Conservation (phyloP, 208 protist species). For the Porcisia deanei region DNA sequence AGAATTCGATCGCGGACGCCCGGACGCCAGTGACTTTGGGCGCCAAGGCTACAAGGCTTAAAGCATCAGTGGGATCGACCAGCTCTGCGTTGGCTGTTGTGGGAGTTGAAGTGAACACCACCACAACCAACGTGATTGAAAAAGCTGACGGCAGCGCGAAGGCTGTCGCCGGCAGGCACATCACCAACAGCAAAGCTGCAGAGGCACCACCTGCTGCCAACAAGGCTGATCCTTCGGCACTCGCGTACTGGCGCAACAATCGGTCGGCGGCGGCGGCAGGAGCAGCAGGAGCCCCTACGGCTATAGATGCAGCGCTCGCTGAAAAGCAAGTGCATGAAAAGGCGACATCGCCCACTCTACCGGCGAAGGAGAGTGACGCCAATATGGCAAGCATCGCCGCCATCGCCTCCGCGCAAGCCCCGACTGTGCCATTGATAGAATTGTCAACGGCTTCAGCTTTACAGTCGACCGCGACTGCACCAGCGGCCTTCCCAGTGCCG, state of each 20-base stretch:
- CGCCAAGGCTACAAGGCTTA: neutral
- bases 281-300: neutral
- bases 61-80: neutral
- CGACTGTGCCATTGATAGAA: neutral
- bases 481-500: neutral
- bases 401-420: neutral
- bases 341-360: neutral
- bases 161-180: neutral
- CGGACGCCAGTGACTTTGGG: neutral
- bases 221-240: neutral
- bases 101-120: neutral
- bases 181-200: neutral
- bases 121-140: neutral
- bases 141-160: neutral
- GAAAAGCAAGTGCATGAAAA: neutral
- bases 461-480: neutral
- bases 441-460: neutral
- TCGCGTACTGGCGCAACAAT: conserved; percentile 32
- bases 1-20: neutral
- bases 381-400: neutral
- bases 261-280: conserved; percentile 1
- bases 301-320: neutral
- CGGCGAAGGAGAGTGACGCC: neutral
- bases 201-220: neutral
- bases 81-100: neutral